Evolutionary conservation across 768 basidiomycete species (phyloP).

Genomic region (Suillus decipiens): DNA sequence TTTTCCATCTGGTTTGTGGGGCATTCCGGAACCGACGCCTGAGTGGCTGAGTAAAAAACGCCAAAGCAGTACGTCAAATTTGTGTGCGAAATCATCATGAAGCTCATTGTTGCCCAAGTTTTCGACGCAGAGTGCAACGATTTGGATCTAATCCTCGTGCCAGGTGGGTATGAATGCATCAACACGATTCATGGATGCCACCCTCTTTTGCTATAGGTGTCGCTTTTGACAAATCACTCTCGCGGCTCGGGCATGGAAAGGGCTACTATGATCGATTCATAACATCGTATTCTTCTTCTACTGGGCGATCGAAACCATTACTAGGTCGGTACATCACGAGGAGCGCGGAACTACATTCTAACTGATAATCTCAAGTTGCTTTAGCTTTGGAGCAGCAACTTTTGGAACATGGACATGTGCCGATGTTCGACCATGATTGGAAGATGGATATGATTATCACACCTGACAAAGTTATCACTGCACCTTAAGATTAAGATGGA

Average conservation of each 20-base stretch:
- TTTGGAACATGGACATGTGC: conserved; percentile 51
- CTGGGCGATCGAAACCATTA: conserved; percentile 48
- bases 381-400: conserved; percentile 66
- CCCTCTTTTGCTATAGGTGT: conserved; percentile 47
- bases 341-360: conserved; percentile 16
- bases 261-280: conserved; percentile 84
- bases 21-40: conserved; percentile 65
- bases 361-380: conserved; percentile 48
- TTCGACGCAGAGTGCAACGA: conserved; percentile 36
- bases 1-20: conserved; percentile 68
- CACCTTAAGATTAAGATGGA: not conserved
- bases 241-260: conserved; percentile 79
- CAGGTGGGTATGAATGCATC: conserved; percentile 45
- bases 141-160: conserved; percentile 67
- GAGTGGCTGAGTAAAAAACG: conserved; percentile 48
- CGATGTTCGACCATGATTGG: conserved; percentile 60
- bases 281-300: conserved; percentile 46
- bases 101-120: conserved; percentile 20
- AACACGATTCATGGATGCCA: conserved; percentile 3
- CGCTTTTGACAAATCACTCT: conserved; percentile 69
- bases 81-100: conserved; percentile 7
- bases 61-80: conserved; percentile 47
- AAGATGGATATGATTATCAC: conserved; percentile 63
- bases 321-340: conserved; percentile 48
- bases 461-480: conserved; percentile 38